Evolutionary conservation across 164 flowering plant species (phyloP), one percentile per base, ranked within the genome.

Genomic region (Kalanchoe fedtschenkoi): DNA sequence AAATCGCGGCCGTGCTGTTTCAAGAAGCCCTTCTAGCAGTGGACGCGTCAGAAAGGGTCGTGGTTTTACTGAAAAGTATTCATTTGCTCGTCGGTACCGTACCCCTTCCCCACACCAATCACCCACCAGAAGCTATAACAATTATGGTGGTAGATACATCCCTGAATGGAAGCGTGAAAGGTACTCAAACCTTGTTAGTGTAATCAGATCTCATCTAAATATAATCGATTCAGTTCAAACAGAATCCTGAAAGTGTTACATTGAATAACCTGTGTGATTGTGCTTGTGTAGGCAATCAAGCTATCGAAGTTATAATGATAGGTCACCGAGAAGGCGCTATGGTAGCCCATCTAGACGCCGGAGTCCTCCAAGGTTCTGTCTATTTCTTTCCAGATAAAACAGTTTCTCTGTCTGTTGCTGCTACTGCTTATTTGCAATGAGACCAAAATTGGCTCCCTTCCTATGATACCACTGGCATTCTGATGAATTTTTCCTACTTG

Each of bases 41-140:
- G 87, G 88, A 24, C 95, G 91, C 19, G 61, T 87, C 61, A 80
- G 95, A 62, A 87, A 81, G 74, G 96, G 96, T 14, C 95, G 96
- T 70, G 96, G 95, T 34, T 89, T 89, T 64, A 89, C 89, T 61
- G 87, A 87, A 4, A 76, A 69, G 9, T 89, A 72, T 71, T 72
- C 95, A 22, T 85, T 70, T 77, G 95, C 82, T 58, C 93, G 96
- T 24, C 78, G 81, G 14, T 89, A 87, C 62, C 84, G 88, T 29
- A 89, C 95, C 28, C 96, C 96, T 39, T 86, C 93, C 66, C 96
- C 96, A 57, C 81, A 76, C 53, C 83, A 72, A 47, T 77, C 86
- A 8, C 78, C 79, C 41, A 76, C 78, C 39, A 76, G 66, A 33
- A 71, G 81, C 61, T 66, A 75, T 56, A 65, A 71, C 68, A 68